phyloP scores from a whole-genome alignment of 495 filamentous ascomycete genomes.

The Bryoglossum gracile region DNA sequence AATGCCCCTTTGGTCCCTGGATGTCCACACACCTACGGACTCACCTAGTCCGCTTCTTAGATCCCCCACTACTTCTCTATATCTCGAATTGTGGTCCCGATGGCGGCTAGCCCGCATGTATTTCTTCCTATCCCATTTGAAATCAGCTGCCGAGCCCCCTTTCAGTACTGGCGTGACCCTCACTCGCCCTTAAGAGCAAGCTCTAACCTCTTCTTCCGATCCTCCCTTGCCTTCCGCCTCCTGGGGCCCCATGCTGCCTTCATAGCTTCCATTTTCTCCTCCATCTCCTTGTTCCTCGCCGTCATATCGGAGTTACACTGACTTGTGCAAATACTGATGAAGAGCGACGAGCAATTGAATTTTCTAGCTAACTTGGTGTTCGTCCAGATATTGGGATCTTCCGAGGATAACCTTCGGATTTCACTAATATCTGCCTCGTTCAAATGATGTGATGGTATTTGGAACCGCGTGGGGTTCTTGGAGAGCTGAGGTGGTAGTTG shows the following conservation, averaged over 20 bases:
- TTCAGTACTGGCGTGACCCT: neutral
- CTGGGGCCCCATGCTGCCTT: conserved; percentile 68
- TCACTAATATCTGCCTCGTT: conserved; percentile 65
- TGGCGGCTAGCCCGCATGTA: neutral
- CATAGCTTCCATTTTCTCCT: conserved; percentile 45
- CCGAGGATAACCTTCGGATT: conserved; percentile 61
- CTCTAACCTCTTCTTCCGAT: conserved; percentile 59
- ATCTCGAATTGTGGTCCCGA: neutral
- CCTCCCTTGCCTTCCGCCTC: conserved; percentile 64
- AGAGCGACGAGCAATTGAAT: conserved; percentile 70
- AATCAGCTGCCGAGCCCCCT: neutral
- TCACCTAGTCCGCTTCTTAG: neutral
- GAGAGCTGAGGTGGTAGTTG: conserved; percentile 52
- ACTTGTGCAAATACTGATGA: conserved; percentile 52
- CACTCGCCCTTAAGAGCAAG: conserved; percentile 44
- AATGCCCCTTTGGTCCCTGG: conserved; percentile 1
- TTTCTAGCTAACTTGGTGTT: conserved; percentile 59
- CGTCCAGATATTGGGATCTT: conserved; percentile 68
- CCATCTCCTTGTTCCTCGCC: conserved; percentile 32
- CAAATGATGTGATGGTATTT: conserved; percentile 51
- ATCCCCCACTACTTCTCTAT: neutral
- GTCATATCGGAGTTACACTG: conserved; percentile 25
- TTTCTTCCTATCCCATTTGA: neutral
- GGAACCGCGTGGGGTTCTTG: too few species aligned
- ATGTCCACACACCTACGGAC: neutral